Evolutionary conservation across 164 flowering plant genomes (phyloP).

Genomic region (Vitis rupestris): DNA sequence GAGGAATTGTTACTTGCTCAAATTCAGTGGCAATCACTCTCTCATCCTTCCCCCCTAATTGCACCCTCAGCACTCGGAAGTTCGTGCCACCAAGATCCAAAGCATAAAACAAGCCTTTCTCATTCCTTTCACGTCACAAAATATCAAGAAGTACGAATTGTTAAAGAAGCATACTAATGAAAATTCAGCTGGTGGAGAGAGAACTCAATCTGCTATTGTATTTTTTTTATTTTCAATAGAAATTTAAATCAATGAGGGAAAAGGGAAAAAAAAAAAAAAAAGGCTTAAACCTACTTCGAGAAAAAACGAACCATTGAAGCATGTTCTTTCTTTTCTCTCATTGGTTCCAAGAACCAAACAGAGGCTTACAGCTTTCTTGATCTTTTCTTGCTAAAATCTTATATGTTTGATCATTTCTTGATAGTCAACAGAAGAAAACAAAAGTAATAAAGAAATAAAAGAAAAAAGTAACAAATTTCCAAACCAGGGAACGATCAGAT

Average conservation of each 20-base stretch:
- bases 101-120: constrained; percentile 83
- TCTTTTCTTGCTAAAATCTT: background rate
- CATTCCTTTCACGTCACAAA: constrained; percentile 47
- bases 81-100: constrained; percentile 97
- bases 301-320: too few relatives aligned
- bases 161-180: background rate
- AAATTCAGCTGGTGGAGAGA: background rate
- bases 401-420: background rate
- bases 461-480: background rate
- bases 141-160: background rate
- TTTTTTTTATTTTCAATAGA: too few relatives aligned
- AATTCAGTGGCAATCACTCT: constrained; percentile 67
- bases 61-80: constrained; percentile 82
- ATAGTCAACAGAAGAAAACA: background rate
- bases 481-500: background rate
- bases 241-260: too few relatives aligned
- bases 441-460: background rate
- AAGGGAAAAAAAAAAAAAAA: too few relatives aligned
- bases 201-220: too few relatives aligned
- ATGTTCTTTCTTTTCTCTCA: too few relatives aligned
- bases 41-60: constrained; percentile 71
- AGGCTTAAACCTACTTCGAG: too few relatives aligned
- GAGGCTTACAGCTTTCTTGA: background rate
- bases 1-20: constrained; percentile 81
- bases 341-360: too few relatives aligned